These are phyloP conservation scores for Sarcomyxa edulis DNA, from an alignment of 768 basidiomycete species.

Conservation along the genomic window DNA sequence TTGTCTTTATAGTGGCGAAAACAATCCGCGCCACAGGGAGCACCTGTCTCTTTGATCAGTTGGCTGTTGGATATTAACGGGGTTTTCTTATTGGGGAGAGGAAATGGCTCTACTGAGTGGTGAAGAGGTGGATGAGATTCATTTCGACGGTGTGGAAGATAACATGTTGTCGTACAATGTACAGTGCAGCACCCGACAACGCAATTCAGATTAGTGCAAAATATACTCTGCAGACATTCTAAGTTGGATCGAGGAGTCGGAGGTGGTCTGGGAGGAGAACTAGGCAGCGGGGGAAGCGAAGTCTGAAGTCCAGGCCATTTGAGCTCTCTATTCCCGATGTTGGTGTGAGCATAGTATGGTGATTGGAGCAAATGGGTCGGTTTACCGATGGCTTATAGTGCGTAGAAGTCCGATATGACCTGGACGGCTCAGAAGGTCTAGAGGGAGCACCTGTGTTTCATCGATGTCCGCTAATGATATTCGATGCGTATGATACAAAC, in stretches of 20 bases:
- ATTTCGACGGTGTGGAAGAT: neutral
- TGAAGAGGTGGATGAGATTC: neutral
- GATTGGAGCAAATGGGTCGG: neutral
- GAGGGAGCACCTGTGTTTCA: conserved; percentile 38
- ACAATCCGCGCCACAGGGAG: conserved; percentile 28
- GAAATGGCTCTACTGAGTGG: conserved; percentile 18
- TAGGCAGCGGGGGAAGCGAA: too few relatives aligned
- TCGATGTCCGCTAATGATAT: conserved; percentile 44
- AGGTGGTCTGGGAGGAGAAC: too few relatives aligned
- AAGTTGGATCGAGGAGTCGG: too few relatives aligned
- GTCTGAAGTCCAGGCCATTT: conserved; percentile 20
- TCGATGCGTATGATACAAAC: conserved; percentile 30
- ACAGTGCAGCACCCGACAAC: conserved; percentile 41
- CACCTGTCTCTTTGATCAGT: conserved; percentile 10
- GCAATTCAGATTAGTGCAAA: conserved; percentile 52
- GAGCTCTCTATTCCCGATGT: neutral
- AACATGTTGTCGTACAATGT: conserved; percentile 33
- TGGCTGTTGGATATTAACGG: conserved; percentile 18
- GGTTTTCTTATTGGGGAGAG: conserved; percentile 18
- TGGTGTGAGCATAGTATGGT: neutral
- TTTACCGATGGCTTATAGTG: too few relatives aligned
- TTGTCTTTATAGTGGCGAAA: too few relatives aligned
- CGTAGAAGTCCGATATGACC: conserved; percentile 9
- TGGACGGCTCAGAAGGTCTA: conserved; percentile 17
- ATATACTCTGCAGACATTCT: conserved; percentile 30